A percentile compares a stretch with the other conserved stretches of the same genome.
Evolutionary conservation across 1,284 basidiomycete species (phyloP).

Genomic region (Dichomitus squalens): DNA sequence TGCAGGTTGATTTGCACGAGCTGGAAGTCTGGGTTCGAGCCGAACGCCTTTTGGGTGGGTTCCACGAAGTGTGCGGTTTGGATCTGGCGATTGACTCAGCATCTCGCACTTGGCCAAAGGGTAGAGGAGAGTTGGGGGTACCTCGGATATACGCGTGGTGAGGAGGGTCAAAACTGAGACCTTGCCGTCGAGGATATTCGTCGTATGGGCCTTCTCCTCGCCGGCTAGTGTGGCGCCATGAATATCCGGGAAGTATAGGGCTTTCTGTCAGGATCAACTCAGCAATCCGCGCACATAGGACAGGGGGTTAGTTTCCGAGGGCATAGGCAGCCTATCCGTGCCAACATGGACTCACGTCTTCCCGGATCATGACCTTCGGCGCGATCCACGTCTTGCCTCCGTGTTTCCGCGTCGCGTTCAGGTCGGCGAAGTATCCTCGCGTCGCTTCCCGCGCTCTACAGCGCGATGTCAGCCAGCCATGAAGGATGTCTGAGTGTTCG

Average conservation of each 20-base stretch:
- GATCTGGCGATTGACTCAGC: slow-evolving; percentile 50
- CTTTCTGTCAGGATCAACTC: slow-evolving; percentile 55
- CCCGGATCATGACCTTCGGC: slow-evolving; percentile 84
- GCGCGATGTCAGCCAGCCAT: background rate
- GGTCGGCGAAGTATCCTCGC: slow-evolving; percentile 91
- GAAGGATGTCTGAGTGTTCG: too few species aligned
- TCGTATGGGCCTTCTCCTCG: slow-evolving; percentile 69
- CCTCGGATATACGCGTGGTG: slow-evolving; percentile 86
- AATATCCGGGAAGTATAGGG: slow-evolving; percentile 92
- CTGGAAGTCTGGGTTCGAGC: slow-evolving; percentile 71
- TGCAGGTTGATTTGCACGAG: slow-evolving; percentile 90
- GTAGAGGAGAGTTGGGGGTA: slow-evolving; percentile 35
- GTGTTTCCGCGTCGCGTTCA: slow-evolving; percentile 78
- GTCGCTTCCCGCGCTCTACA: slow-evolving; percentile 82
- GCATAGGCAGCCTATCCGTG: background rate
- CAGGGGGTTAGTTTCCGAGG: too few species aligned
- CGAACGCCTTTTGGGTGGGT: slow-evolving; percentile 64
- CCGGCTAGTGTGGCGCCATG: slow-evolving; percentile 66
- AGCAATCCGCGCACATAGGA: too few species aligned
- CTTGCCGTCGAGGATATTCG: slow-evolving; percentile 74
- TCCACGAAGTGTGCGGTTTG: slow-evolving; percentile 79
- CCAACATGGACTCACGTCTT: slow-evolving; percentile 67
- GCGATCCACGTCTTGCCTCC: slow-evolving; percentile 97
- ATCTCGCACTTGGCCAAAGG: background rate
- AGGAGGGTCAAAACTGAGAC: slow-evolving; percentile 83